Conservation (phyloP, 108 stramenopile genomes). For the Cyclostephanos invisitatus region DNA sequence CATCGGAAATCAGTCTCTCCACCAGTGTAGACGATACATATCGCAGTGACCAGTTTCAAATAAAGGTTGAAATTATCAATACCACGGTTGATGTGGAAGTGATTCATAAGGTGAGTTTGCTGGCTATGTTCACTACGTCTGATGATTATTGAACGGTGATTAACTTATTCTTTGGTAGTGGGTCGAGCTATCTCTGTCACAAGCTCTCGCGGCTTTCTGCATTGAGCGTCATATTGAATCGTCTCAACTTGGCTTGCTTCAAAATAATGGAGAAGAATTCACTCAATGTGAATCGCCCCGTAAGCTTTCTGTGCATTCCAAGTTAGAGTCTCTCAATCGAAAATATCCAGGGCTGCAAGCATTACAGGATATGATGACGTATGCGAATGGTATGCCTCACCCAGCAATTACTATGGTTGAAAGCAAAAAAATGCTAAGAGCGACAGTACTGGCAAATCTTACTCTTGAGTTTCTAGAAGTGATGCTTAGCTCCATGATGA, state of each 20-base stretch:
- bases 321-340: constrained; percentile 31
- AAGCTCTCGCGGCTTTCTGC: constrained; percentile 65
- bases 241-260: constrained; percentile 21
- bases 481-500: constrained; percentile 38
- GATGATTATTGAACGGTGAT: background rate
- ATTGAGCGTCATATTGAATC: constrained; percentile 62
- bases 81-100: constrained; percentile 64
- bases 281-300: background rate
- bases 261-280: background rate
- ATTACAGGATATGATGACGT: constrained; percentile 47
- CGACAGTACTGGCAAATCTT: constrained; percentile 55
- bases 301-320: constrained; percentile 10
- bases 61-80: constrained; percentile 57
- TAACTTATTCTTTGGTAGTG: constrained; percentile 16
- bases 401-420: constrained; percentile 54
- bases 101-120: constrained; percentile 55
- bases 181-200: constrained; percentile 65
- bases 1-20: constrained; percentile 19
- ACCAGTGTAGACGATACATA: constrained; percentile 3
- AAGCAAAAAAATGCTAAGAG: constrained; percentile 37
- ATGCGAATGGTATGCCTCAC: constrained; percentile 60
- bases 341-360: constrained; percentile 57
- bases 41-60: constrained; percentile 27
- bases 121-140: background rate
- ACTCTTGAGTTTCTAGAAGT: constrained; percentile 59